Evolutionary conservation across 163 green algal genomes (phyloP).

Genomic region (Chlorella variabilis): DNA sequence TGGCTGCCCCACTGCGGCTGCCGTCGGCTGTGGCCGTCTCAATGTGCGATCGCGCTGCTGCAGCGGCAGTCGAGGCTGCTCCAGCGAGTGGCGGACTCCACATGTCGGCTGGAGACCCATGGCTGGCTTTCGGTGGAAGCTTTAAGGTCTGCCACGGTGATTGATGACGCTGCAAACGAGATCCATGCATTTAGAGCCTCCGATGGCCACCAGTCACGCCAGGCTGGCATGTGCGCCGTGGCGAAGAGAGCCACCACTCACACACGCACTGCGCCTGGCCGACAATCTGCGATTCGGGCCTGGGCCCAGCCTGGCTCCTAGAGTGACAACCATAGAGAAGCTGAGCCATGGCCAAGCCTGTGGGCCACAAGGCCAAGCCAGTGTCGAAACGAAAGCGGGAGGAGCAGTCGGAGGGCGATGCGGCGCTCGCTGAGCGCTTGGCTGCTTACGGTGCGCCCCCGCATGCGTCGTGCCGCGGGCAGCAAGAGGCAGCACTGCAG

Average conservation of each 20-base stretch:
- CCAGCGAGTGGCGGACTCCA: background rate
- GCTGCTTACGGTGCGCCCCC: slow-evolving; percentile 27
- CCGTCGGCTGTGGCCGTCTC: background rate
- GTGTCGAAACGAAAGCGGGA: background rate
- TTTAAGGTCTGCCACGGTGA: too few relatives aligned
- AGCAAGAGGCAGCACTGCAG: too few relatives aligned
- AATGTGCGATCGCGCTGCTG: background rate
- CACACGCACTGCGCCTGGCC: too few relatives aligned
- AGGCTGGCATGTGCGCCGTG: too few relatives aligned
- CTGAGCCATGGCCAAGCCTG: slow-evolving; percentile 9
- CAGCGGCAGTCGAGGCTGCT: background rate
- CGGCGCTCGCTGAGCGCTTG: background rate
- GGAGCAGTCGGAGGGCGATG: background rate
- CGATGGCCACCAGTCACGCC: too few relatives aligned
- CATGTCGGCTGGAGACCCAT: background rate
- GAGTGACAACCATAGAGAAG: background rate
- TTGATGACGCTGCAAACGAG: too few relatives aligned
- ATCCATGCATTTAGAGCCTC: too few relatives aligned
- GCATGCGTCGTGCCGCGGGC: too few relatives aligned
- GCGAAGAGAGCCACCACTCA: too few relatives aligned
- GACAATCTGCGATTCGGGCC: background rate
- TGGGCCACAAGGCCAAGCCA: background rate
- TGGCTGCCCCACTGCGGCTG: background rate
- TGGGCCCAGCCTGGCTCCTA: background rate
- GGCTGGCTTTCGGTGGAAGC: background rate